Base-by-base conservation (phyloP, 2,329 filamentous ascomycete species). In the Verticillium klebahnii region DNA sequence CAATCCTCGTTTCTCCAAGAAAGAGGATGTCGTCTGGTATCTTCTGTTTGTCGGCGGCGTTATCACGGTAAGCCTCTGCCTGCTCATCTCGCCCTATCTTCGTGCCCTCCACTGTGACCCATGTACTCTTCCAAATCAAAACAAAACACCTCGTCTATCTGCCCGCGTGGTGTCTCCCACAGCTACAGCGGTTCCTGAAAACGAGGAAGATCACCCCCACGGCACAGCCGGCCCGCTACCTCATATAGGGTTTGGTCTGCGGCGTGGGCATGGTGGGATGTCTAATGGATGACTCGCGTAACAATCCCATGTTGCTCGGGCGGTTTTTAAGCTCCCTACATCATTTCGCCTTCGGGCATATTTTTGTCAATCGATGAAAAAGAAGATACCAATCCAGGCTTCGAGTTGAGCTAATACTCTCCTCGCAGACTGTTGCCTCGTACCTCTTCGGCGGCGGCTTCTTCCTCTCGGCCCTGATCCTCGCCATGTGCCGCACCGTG, bases 161-260 rank as follows among this genome's bases (percentile, higher is more conserved):
- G 89, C 89, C 89, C 89, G 89, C 84, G 86, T 89, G 90, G 89
- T 82, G 81, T 72, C 66, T 76, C 78, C 83, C 78, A 84, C 89
- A 86, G 81, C 88, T 91, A 88, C 89, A 83, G 81, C 89, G 89
- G 89, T 92, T 92, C 89, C 89, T 92, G 88, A 80, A 90, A 87
- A 78, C 81, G 89, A 92, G 89, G 89, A 83, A 92, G 88, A 92
- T 85, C 80, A 85, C 87, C 89, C 88, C 84, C 86, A 81, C 84
- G 83, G 81, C 81, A 82, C 74, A 69, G 69, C 74, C 78, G 79
- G 77, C 80, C 83, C 82, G 79, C 86, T 82, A 88, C 89, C 87
- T 86, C 86, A 87, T 80, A 82, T 78, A 74, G 79, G 83, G 85
- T 80, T 72, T 80, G 84, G 81, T 79, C 77, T 81, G 85, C 81